phyloP scores from a whole-genome alignment of 352 stramenopile genomes.

The Globisporangium camurandrum region DNA sequence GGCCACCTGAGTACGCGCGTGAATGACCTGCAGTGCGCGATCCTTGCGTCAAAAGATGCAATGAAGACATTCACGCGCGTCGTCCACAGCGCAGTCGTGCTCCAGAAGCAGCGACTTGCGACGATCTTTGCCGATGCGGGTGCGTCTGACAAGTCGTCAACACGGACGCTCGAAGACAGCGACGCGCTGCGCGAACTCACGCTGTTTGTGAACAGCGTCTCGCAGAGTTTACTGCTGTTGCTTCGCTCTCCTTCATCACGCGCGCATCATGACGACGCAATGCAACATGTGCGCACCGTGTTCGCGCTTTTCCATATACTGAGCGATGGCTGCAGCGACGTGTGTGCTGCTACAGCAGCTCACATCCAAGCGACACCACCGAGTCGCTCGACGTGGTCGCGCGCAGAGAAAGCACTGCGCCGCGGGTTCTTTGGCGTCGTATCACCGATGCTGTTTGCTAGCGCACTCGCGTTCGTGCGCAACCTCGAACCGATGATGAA shows the following conservation, averaged over 20 bases:
- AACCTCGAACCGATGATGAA: constrained; percentile 13
- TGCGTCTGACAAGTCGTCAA: neutral
- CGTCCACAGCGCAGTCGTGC: constrained; percentile 24
- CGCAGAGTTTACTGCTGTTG: constrained; percentile 25
- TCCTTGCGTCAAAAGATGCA: constrained; percentile 11
- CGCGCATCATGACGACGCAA: no score
- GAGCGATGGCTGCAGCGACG: constrained; percentile 6
- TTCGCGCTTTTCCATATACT: constrained; percentile 10
- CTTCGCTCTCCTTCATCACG: no score
- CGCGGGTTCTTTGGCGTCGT: constrained; percentile 18
- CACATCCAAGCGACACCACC: neutral
- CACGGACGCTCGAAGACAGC: neutral
- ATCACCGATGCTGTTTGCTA: constrained; percentile 32
- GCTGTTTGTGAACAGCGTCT: constrained; percentile 38
- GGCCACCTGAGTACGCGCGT: constrained; percentile 27
- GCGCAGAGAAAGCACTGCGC: constrained; percentile 6
- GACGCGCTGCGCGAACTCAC: constrained; percentile 27
- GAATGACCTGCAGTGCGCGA: constrained; percentile 23
- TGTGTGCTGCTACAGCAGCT: neutral
- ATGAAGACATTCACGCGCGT: constrained; percentile 26
- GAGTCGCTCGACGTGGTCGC: constrained; percentile 1
- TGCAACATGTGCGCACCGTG: constrained; percentile 3
- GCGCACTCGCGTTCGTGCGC: constrained; percentile 24
- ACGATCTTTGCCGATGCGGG: constrained; percentile 3
- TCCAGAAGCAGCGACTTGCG: constrained; percentile 24